Conservation (phyloP, 2,329 filamentous ascomycete species). For the Gaeumannomyces sp. region DNA sequence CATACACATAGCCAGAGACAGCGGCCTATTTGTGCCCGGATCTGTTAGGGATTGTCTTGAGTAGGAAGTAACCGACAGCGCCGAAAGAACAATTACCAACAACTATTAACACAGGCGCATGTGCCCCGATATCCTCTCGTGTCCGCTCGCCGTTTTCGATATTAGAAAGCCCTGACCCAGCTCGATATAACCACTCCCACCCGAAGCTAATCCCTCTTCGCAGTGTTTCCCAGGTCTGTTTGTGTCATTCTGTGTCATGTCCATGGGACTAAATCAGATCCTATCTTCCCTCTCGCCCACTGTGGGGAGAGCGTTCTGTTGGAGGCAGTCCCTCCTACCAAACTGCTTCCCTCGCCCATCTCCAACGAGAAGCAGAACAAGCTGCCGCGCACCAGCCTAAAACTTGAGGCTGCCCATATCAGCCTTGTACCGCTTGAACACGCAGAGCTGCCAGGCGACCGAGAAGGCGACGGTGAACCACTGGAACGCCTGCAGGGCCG, state of each 20-base stretch:
- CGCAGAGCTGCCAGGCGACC: conserved; percentile 15
- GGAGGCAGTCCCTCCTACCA: background rate
- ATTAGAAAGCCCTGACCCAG: background rate
- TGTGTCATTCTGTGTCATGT: background rate
- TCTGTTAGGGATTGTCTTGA: background rate
- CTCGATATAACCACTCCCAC: background rate
- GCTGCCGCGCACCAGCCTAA: background rate
- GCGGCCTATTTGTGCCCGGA: background rate
- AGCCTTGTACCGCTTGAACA: conserved; percentile 6
- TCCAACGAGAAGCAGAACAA: background rate
- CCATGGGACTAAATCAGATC: background rate
- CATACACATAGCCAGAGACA: background rate
- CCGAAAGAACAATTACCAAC: background rate
- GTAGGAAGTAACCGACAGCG: background rate
- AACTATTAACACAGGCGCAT: background rate
- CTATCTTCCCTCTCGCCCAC: background rate
- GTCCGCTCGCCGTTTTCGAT: background rate
- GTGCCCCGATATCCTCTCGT: no score
- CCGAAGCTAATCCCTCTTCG: background rate
- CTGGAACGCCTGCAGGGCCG: conserved; percentile 16
- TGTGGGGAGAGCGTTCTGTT: background rate
- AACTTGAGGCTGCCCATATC: conserved; percentile 4
- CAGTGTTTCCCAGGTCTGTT: background rate
- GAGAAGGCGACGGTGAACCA: conserved; percentile 17
- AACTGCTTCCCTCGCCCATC: no score